Evolutionary conservation across 345 rosid species (phyloP).

Genomic region (Rhodomyrtus tomentosa): DNA sequence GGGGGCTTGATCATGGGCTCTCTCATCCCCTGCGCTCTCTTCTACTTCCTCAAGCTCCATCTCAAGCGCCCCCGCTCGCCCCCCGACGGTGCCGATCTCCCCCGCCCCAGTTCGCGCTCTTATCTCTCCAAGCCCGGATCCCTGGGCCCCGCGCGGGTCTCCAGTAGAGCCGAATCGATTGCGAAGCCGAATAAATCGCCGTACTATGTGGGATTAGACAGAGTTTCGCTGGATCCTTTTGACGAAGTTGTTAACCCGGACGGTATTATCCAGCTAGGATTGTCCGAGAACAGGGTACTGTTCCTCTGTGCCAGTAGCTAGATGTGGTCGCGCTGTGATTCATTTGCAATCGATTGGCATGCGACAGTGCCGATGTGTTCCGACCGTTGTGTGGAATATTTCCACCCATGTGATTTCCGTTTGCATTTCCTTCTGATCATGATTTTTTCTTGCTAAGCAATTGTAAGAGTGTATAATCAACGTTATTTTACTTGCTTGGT

Average conservation of each 20-base stretch:
- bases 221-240: conserved; percentile 47
- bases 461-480: neutral
- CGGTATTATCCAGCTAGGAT: conserved; percentile 81
- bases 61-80: conserved; percentile 56
- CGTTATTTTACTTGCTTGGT: neutral
- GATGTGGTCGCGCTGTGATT: neutral
- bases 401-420: neutral
- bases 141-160: conserved; percentile 42
- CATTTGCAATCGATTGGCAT: neutral
- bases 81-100: conserved; percentile 26
- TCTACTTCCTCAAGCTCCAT: conserved; percentile 66
- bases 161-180: conserved; percentile 39
- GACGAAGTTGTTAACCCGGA: conserved; percentile 33
- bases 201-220: conserved; percentile 61
- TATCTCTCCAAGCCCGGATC: conserved; percentile 40
- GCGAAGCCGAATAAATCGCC: conserved; percentile 56
- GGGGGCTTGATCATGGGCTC: conserved; percentile 77
- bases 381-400: neutral
- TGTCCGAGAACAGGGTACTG: conserved; percentile 63
- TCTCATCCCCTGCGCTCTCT: conserved; percentile 78
- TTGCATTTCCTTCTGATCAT: neutral
- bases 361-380: neutral
- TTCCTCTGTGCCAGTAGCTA: neutral
- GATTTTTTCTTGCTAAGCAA: neutral
- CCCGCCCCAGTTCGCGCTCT: conserved; percentile 48